phyloP scores from a whole-genome alignment of 164 flowering plant genomes.

The Litsea cubeba region DNA sequence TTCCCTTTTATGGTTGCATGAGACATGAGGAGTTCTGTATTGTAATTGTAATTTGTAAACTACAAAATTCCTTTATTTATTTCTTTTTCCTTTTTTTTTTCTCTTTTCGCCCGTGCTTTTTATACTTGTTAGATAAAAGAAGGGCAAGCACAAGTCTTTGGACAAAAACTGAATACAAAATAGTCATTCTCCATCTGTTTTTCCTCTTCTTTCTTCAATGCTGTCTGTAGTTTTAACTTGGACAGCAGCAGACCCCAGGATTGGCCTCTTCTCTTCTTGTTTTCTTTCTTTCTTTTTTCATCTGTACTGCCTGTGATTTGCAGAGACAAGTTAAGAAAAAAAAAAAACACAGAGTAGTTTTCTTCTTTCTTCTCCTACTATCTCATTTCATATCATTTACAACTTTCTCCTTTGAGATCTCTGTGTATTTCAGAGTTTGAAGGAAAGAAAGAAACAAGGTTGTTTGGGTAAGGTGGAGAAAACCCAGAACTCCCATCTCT shows the following conservation, averaged over 20 bases:
- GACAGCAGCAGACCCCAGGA: too few relatives aligned
- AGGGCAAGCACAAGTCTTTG: background rate
- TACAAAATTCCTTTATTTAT: background rate
- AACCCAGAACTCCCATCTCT: background rate
- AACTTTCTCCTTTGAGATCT: background rate
- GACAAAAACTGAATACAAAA: background rate
- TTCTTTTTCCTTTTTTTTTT: too few relatives aligned
- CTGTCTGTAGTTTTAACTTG: background rate
- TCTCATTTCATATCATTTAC: background rate
- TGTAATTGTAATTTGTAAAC: too few relatives aligned
- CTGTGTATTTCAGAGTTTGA: background rate
- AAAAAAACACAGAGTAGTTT: too few relatives aligned
- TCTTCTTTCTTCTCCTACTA: background rate
- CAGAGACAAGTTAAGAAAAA: too few relatives aligned
- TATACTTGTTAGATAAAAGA: background rate
- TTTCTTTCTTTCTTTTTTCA: too few relatives aligned
- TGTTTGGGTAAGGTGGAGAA: background rate
- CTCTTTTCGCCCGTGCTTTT: background rate
- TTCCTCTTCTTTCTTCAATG: background rate
- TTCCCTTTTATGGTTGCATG: too few relatives aligned
- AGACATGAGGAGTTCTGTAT: too few relatives aligned
- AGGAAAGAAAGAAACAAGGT: background rate
- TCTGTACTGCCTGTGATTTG: too few relatives aligned
- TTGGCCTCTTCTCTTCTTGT: too few relatives aligned
- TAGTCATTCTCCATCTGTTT: background rate